These are phyloP conservation scores for Solidago caesia DNA, from an alignment of 129 eudicot genomes.

Conservation along the genomic window DNA sequence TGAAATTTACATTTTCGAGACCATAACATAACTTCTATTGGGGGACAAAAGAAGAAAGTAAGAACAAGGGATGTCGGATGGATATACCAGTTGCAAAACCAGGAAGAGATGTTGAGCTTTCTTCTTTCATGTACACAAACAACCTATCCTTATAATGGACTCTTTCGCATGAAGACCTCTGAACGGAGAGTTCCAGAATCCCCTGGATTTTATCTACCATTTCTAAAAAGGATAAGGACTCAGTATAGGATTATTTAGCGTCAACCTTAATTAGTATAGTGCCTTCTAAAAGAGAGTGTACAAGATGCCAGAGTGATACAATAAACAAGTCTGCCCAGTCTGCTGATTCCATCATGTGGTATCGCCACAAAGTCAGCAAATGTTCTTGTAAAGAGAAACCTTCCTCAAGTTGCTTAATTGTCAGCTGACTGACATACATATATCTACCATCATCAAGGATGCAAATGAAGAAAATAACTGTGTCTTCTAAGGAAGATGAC, in stretches of 20 bases:
- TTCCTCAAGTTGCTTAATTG: constrained; percentile 83
- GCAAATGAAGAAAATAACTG: background rate
- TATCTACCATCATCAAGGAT: constrained; percentile 71
- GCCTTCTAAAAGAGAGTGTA: constrained; percentile 21
- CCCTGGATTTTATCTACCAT: constrained; percentile 83
- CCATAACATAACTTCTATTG: constrained; percentile 3
- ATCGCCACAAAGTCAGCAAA: constrained; percentile 71
- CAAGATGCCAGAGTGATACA: constrained; percentile 70
- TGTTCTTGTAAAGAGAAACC: constrained; percentile 82
- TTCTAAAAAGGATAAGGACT: constrained; percentile 45
- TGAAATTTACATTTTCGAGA: background rate
- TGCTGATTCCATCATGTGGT: constrained; percentile 95
- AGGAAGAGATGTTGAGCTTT: constrained; percentile 36
- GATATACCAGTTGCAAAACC: constrained; percentile 60
- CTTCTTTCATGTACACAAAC: constrained; percentile 59
- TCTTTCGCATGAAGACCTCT: constrained; percentile 90
- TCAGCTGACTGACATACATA: constrained; percentile 70
- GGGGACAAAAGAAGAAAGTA: too few species aligned
- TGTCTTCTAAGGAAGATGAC: too few species aligned
- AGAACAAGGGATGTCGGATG: background rate
- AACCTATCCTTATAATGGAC: constrained; percentile 71
- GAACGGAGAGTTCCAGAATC: constrained; percentile 71
- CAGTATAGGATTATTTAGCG: constrained; percentile 22
- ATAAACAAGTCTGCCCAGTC: constrained; percentile 97
- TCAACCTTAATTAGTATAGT: background rate